phyloP scores from a whole-genome alignment of 2,329 filamentous ascomycete species.

The Incumbomyces lentus region DNA sequence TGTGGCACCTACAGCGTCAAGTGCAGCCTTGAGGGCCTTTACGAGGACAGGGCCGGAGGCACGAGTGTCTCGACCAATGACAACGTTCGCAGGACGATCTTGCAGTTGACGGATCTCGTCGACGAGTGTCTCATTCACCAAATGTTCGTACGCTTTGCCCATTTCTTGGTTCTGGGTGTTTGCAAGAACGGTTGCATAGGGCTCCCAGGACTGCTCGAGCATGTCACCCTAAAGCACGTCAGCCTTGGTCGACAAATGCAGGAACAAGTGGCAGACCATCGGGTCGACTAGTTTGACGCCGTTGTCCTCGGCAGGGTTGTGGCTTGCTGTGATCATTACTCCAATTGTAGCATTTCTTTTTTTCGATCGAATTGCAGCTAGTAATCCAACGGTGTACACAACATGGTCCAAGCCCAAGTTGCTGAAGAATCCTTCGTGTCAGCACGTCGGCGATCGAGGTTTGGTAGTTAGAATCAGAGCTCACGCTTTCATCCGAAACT shows the following conservation, averaged over 20 bases:
- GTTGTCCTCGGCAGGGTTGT: slow-evolving; percentile 84
- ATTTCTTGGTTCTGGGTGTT: slow-evolving; percentile 72
- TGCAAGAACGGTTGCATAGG: slow-evolving; percentile 75
- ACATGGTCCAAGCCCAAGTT: slow-evolving; percentile 38
- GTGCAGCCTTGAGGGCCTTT: slow-evolving; percentile 64
- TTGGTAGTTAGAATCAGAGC: slow-evolving; percentile 20
- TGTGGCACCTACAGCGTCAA: slow-evolving; percentile 64
- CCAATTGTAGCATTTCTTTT: slow-evolving; percentile 88
- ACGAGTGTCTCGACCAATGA: slow-evolving; percentile 86
- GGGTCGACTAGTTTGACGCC: slow-evolving; percentile 95
- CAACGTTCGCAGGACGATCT: slow-evolving; percentile 59
- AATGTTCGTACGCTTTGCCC: slow-evolving; percentile 61
- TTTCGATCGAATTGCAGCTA: slow-evolving; percentile 78
- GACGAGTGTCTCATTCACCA: slow-evolving; percentile 67
- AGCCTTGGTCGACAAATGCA: not conserved
- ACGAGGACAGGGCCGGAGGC: slow-evolving; percentile 82
- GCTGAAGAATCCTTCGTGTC: slow-evolving; percentile 21
- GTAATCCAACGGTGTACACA: slow-evolving; percentile 80
- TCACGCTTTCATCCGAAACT: slow-evolving; percentile 64
- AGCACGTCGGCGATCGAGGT: slow-evolving; percentile 38
- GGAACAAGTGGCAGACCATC: slow-evolving; percentile 44
- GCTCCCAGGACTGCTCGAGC: slow-evolving; percentile 81
- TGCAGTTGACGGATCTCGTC: slow-evolving; percentile 42
- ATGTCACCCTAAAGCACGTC: slow-evolving; percentile 59
- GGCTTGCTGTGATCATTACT: slow-evolving; percentile 90